phyloP scores from a whole-genome alignment of 2,329 filamentous ascomycete genomes.

The Calonectria pseudoturangicola region DNA sequence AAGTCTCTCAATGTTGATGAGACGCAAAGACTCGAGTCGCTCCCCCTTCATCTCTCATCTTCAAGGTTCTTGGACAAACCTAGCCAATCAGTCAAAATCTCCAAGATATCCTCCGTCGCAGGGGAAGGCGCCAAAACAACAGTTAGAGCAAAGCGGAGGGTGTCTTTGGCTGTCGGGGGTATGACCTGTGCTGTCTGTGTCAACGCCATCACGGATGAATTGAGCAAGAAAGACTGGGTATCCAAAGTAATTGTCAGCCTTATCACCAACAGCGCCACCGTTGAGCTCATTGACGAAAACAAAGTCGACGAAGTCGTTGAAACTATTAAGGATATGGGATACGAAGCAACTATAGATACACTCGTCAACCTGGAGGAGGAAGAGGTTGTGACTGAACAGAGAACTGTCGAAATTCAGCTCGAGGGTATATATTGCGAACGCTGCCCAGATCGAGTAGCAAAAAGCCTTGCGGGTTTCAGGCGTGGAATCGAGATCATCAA shows the following conservation, averaged over 20 bases:
- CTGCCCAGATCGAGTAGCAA: constrained; percentile 77
- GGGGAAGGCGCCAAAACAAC: constrained; percentile 62
- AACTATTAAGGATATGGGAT: constrained; percentile 78
- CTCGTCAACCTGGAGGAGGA: constrained; percentile 65
- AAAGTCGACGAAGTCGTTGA: constrained; percentile 57
- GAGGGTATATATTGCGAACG: constrained; percentile 85
- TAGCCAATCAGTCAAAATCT: constrained; percentile 33
- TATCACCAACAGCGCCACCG: constrained; percentile 78
- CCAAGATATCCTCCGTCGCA: constrained; percentile 56
- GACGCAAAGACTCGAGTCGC: background rate
- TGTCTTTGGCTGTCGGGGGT: constrained; percentile 75
- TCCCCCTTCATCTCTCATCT: background rate
- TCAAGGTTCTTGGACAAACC: constrained; percentile 7
- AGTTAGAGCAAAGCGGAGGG: background rate
- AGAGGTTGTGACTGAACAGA: constrained; percentile 61
- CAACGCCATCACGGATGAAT: constrained; percentile 76
- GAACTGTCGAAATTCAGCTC: constrained; percentile 79
- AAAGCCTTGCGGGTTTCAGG: constrained; percentile 72
- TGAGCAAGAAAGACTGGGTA: constrained; percentile 75
- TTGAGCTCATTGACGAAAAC: constrained; percentile 69
- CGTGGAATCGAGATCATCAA: constrained; percentile 71
- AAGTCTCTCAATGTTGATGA: constrained; percentile 19
- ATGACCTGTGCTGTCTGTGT: constrained; percentile 85
- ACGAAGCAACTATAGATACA: constrained; percentile 76
- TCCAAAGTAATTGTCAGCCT: constrained; percentile 77